Evolutionary conservation across 192 early-diverging fungal genomes (phyloP).

Genomic region (Coemansia sp.): DNA sequence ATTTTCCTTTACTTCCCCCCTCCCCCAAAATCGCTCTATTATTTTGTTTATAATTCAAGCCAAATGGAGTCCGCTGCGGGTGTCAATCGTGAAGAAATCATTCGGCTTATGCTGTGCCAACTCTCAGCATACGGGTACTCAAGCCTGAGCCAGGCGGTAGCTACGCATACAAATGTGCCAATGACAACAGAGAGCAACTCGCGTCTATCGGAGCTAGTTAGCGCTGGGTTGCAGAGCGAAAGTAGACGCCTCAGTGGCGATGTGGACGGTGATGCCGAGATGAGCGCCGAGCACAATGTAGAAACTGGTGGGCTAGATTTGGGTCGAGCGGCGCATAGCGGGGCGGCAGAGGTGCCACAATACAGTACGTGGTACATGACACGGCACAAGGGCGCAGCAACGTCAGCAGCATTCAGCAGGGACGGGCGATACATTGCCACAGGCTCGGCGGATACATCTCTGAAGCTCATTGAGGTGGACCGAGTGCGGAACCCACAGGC

Average conservation of each 20-base stretch:
- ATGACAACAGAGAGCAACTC: conserved; percentile 62
- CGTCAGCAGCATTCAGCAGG: conserved; percentile 62
- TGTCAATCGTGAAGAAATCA: conserved; percentile 27
- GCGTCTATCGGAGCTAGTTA: conserved; percentile 62
- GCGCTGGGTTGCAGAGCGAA: conserved; percentile 62
- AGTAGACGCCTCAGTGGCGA: conserved; percentile 19
- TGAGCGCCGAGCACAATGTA: not conserved
- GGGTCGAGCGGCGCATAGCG: conserved; percentile 9
- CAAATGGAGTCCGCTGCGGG: conserved; percentile 11
- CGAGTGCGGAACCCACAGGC: conserved; percentile 65
- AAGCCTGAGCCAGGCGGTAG: conserved; percentile 59
- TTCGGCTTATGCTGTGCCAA: conserved; percentile 49
- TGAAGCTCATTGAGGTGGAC: conserved; percentile 88
- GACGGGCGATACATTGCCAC: conserved; percentile 86
- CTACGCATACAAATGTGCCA: conserved; percentile 64
- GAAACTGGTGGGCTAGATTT: conserved; percentile 24
- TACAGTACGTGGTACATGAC: conserved; percentile 72
- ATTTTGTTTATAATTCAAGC: not conserved
- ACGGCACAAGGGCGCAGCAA: conserved; percentile 72
- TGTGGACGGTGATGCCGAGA: conserved; percentile 17
- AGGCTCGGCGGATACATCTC: conserved; percentile 81
- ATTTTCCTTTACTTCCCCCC: not conserved
- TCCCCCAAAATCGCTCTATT: no score
- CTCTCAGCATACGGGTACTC: conserved; percentile 58
- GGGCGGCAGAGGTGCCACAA: conserved; percentile 41